phyloP scores from a whole-genome alignment of 2,329 filamentous ascomycete genomes.

The Phialophora chinensis region DNA sequence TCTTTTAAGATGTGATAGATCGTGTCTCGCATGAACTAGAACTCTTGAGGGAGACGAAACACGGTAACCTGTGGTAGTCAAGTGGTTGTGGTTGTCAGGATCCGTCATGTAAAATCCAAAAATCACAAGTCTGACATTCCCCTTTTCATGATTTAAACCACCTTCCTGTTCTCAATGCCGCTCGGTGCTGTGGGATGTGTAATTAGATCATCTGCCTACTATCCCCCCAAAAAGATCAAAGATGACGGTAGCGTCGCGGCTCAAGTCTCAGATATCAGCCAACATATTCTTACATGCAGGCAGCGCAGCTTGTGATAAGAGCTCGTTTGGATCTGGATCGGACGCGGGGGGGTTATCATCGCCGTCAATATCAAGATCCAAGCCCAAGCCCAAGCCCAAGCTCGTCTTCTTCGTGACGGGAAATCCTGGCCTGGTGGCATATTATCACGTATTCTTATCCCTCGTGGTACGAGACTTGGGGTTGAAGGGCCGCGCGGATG shows the following conservation, averaged over 20 bases:
- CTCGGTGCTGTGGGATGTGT: too few species aligned
- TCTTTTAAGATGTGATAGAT: neutral
- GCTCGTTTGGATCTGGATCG: neutral
- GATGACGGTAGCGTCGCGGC: neutral
- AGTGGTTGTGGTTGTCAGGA: neutral
- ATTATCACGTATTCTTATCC: conserved; percentile 55
- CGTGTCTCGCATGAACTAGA: neutral
- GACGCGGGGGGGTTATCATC: neutral
- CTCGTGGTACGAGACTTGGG: conserved; percentile 40
- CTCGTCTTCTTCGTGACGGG: conserved; percentile 56
- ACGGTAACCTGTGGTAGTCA: neutral
- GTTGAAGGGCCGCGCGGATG: neutral
- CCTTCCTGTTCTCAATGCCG: too few species aligned
- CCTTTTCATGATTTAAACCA: too few species aligned
- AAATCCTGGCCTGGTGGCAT: conserved; percentile 58
- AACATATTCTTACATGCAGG: conserved; percentile 30
- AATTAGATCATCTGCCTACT: too few species aligned
- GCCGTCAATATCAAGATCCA: neutral
- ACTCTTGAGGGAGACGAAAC: neutral
- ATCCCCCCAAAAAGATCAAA: neutral
- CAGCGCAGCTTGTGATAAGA: conserved; percentile 8
- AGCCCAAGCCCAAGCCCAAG: neutral
- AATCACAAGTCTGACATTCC: neutral
- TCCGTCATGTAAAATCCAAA: neutral
- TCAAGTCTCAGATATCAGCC: conserved; percentile 19